Percentiles rank a stretch among this genome's conserved stretches.
These are phyloP conservation scores for Aspergillus flavus DNA, from an alignment of 2,329 filamentous ascomycete genomes.

Conservation along the genomic window DNA sequence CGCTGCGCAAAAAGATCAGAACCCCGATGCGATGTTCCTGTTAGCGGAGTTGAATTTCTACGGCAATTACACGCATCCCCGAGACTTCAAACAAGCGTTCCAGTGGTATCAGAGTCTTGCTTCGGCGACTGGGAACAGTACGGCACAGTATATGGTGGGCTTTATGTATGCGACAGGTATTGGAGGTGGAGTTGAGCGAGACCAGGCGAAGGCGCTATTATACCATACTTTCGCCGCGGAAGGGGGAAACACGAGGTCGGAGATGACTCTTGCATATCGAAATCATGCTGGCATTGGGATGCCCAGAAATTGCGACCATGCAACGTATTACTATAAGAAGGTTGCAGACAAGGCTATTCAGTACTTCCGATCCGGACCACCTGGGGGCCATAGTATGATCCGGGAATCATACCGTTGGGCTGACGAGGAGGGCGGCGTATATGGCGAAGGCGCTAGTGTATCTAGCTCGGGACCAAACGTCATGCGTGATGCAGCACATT, in stretches of 20 bases:
- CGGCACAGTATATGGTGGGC: slow-evolving; percentile 92
- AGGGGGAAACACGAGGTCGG: slow-evolving; percentile 77
- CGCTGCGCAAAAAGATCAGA: slow-evolving; percentile 56
- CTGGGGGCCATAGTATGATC: slow-evolving; percentile 78
- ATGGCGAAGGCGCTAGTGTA: slow-evolving; percentile 91
- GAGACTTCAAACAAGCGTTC: slow-evolving; percentile 79
- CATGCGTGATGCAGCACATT: slow-evolving; percentile 69
- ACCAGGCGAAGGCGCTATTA: slow-evolving; percentile 88
- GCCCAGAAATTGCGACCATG: slow-evolving; percentile 80
- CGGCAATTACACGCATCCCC: slow-evolving; percentile 86
- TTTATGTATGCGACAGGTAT: slow-evolving; percentile 95
- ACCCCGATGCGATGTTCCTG: slow-evolving; percentile 81
- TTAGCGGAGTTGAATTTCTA: slow-evolving; percentile 96
- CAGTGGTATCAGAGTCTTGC: slow-evolving; percentile 79
- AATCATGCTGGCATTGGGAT: slow-evolving; percentile 84
- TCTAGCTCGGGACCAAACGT: slow-evolving; percentile 85
- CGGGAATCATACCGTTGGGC: slow-evolving; percentile 82
- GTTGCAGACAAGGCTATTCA: slow-evolving; percentile 91
- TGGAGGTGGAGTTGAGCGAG: slow-evolving; percentile 74
- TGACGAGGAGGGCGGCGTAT: slow-evolving; percentile 88
- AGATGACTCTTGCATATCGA: slow-evolving; percentile 91
- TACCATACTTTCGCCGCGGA: slow-evolving; percentile 95
- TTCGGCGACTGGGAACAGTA: slow-evolving; percentile 76
- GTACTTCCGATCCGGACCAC: slow-evolving; percentile 87
- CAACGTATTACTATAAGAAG: slow-evolving; percentile 84